Conservation (phyloP, 768 basidiomycete genomes). For the Multifurca ochricompacta region DNA sequence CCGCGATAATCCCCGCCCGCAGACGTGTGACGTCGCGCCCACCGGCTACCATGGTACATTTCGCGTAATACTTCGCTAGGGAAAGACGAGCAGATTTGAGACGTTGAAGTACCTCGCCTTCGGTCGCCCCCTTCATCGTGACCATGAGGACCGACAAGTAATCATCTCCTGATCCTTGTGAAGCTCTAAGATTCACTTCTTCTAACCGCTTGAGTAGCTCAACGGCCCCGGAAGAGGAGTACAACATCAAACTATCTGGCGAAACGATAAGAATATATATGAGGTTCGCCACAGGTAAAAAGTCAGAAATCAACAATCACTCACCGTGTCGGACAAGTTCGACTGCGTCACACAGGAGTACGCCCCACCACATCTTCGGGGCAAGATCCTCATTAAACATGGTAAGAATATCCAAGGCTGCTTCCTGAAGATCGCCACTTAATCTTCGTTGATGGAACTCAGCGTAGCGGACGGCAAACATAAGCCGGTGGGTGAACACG, state of each 20-base stretch:
- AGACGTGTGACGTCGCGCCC: conserved; percentile 24
- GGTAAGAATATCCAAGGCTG: conserved; percentile 64
- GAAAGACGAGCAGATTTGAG: conserved; percentile 76
- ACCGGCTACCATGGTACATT: conserved; percentile 53
- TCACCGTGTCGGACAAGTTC: conserved; percentile 58
- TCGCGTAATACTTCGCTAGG: conserved; percentile 77
- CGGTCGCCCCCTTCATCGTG: conserved; percentile 40
- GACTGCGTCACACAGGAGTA: conserved; percentile 75
- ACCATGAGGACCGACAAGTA: conserved; percentile 58
- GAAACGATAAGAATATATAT: background rate
- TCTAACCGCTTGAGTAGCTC: conserved; percentile 73
- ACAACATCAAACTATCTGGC: conserved; percentile 61
- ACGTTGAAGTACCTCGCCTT: conserved; percentile 55
- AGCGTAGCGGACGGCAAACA: conserved; percentile 75
- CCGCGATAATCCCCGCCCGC: conserved; percentile 9
- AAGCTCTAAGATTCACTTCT: conserved; percentile 61
- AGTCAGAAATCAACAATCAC: conserved; percentile 21
- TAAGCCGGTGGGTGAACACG: conserved; percentile 62
- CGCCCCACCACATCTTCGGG: conserved; percentile 84
- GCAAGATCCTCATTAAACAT: conserved; percentile 76
- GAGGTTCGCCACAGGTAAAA: background rate
- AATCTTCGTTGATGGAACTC: conserved; percentile 67
- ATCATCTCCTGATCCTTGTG: conserved; percentile 69
- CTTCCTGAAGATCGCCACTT: conserved; percentile 54
- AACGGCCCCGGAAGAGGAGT: conserved; percentile 60